Evolutionary conservation across 805 yeast species (phyloP), one percentile per base, ranked within the genome.

Genomic region (Lipomyces mesembrius): DNA sequence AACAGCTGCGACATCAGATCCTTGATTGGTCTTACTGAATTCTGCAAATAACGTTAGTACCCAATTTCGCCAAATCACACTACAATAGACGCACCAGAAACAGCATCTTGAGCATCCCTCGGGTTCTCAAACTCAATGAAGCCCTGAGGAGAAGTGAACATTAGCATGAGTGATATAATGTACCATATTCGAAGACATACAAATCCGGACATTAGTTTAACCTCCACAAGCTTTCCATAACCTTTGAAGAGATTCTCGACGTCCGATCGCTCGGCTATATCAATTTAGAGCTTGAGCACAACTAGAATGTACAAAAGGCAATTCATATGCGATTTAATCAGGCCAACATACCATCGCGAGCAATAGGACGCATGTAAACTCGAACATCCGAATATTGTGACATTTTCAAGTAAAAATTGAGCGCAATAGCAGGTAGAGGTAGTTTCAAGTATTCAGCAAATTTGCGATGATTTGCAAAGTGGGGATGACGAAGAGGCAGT

Each of bases 211-310:
- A 87, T 86, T 37, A 87, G 79, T 70, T 84, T 85, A 43, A 87
- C 84, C 65, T 87, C 86, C 22, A 82, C 81, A 27, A 87, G 81
- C 54, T 79, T 79, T 20, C 91, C 91, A 74, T 78, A 84, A 67
- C 77, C 74, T 57, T 76, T 73, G 74, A 87, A 87, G 58, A 85
- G 75, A 25, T 81, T 79, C 65, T 78, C 76, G 58, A 87, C 77
- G 72, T 88, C 89, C 34, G 61, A 69, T 5, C 72, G 62, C 56
- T 63, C 58, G 46, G 58, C 74, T 71, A 64, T 12, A 62, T n/a
- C 25, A 59, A 8, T n/a, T 27, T 37, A n/a, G 32, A 37, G 11
- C 55, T 53, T 35, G 57, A 39, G 60, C 20, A 53, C 49, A 17
- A n/a, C 9, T 17, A 12, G 6, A 17, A 12, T 14, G 49, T n/a